Evolutionary conservation across 1,139 yeast species (phyloP).

Genomic region (Candida sanyaensis): DNA sequence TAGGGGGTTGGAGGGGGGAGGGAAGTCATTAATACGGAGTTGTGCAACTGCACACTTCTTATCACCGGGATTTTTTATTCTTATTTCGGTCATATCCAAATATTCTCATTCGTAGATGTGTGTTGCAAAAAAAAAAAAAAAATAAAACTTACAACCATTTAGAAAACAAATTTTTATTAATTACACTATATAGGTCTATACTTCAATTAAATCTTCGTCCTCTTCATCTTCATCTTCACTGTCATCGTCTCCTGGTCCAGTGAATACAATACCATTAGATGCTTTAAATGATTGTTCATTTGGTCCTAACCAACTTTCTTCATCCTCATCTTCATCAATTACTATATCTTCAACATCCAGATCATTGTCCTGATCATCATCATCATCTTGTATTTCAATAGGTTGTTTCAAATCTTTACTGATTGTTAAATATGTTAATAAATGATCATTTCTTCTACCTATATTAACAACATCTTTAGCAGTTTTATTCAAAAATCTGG

Average conservation of each 20-base stretch:
- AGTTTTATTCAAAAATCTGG: slow-evolving; percentile 70
- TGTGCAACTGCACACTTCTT: too few relatives aligned
- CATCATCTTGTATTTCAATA: slow-evolving; percentile 18
- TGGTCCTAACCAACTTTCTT: slow-evolving; percentile 22
- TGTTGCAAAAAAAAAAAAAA: slow-evolving; percentile 1
- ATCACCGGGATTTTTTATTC: too few relatives aligned
- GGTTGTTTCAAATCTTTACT: slow-evolving; percentile 22
- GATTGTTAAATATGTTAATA: slow-evolving; percentile 41
- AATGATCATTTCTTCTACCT: slow-evolving; percentile 56
- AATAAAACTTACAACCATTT: background rate
- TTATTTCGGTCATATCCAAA: background rate
- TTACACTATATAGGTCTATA: slow-evolving; percentile 4
- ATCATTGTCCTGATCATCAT: too few relatives aligned
- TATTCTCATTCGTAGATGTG: background rate
- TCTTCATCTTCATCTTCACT: slow-evolving; percentile 12
- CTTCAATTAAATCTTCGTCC: slow-evolving; percentile 15
- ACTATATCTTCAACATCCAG: slow-evolving; percentile 21
- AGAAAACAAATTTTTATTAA: background rate
- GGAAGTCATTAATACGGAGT: too few relatives aligned
- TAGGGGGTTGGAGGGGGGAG: too few relatives aligned
- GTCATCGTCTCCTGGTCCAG: slow-evolving; percentile 12
- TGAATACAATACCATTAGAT: slow-evolving; percentile 16
- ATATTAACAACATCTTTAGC: slow-evolving; percentile 71
- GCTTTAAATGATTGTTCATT: slow-evolving; percentile 11
- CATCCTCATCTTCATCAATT: slow-evolving; percentile 18